phyloP scores from a whole-genome alignment of 352 stramenopile species.

The Pythium angustatum region DNA sequence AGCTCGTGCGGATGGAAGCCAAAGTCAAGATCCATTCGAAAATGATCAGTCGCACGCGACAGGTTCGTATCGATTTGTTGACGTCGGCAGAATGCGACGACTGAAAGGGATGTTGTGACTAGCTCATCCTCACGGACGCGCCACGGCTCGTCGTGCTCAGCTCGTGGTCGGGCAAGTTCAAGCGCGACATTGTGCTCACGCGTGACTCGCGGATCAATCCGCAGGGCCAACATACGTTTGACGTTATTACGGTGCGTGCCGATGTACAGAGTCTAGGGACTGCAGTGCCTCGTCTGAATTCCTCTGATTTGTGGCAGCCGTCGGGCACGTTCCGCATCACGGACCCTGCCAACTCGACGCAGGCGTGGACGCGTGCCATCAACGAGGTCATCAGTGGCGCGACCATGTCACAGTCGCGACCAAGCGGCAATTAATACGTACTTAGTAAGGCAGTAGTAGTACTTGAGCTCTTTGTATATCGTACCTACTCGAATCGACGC shows the following conservation, averaged over 20 bases:
- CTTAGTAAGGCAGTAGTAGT: constrained; percentile 17
- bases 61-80: too few relatives aligned
- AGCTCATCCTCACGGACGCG: constrained; percentile 69
- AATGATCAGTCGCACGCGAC: constrained; percentile 76
- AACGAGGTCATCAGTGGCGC: constrained; percentile 31
- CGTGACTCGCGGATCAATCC: constrained; percentile 67
- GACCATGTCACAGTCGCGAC: constrained; percentile 22
- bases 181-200: constrained; percentile 67
- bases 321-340: constrained; percentile 64
- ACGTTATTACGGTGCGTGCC: constrained; percentile 65
- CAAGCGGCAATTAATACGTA: constrained; percentile 19
- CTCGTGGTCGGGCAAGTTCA: constrained; percentile 71
- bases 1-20: constrained; percentile 67
- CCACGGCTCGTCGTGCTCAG: constrained; percentile 69
- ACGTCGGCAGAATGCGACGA: too few relatives aligned
- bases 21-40: constrained; percentile 78
- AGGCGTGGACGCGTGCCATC: constrained; percentile 64
- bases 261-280: not conserved
- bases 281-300: not conserved
- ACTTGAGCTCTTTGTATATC: constrained; percentile 17
- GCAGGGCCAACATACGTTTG: constrained; percentile 73
- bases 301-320: constrained; percentile 35
- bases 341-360: constrained; percentile 56
- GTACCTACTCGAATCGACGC: constrained; percentile 22
- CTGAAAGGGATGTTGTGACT: not conserved